phyloP scores from a whole-genome alignment of 2,329 filamentous ascomycete species.

The Bimuria novae-zelandiae region DNA sequence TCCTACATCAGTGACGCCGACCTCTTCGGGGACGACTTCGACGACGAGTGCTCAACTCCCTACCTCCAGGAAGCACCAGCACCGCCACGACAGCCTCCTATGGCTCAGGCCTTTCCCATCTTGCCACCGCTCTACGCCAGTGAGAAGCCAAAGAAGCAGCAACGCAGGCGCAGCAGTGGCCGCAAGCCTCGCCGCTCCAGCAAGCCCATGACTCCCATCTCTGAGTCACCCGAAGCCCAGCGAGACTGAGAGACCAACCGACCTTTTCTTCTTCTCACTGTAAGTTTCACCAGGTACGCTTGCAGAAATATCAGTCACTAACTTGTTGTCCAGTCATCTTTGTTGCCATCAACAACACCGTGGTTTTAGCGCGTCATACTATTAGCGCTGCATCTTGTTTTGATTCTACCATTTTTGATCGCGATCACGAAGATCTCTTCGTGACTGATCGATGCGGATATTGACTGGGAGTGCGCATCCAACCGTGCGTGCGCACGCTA shows the following conservation, averaged over 20 bases:
- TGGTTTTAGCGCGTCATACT: constrained; percentile 8
- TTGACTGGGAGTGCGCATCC: not conserved
- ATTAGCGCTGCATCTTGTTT: constrained; percentile 16
- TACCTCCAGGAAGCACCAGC: constrained; percentile 47
- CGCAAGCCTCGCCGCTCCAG: constrained; percentile 46
- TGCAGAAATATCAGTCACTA: constrained; percentile 17
- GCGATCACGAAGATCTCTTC: not conserved
- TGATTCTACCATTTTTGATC: constrained; percentile 1
- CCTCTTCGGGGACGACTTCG: constrained; percentile 46
- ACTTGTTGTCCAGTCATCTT: constrained; percentile 23
- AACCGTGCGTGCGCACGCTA: not conserved
- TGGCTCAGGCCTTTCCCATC: constrained; percentile 43
- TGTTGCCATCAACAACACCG: constrained; percentile 17
- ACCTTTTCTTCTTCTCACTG: constrained; percentile 3
- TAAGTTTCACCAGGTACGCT: constrained; percentile 19
- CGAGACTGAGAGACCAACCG: constrained; percentile 42
- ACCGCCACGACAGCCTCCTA: constrained; percentile 44
- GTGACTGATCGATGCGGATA: not conserved
- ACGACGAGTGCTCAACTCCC: constrained; percentile 37
- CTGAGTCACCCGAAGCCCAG: constrained; percentile 44
- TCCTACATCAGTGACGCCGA: constrained; percentile 50
- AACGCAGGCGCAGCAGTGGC: constrained; percentile 46
- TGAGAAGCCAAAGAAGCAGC: constrained; percentile 46
- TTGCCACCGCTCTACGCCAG: constrained; percentile 46
- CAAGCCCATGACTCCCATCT: constrained; percentile 50